These are phyloP conservation scores for Colletotrichum simmondsii DNA, from an alignment of 2,329 filamentous ascomycete species.

Conservation along the genomic window DNA sequence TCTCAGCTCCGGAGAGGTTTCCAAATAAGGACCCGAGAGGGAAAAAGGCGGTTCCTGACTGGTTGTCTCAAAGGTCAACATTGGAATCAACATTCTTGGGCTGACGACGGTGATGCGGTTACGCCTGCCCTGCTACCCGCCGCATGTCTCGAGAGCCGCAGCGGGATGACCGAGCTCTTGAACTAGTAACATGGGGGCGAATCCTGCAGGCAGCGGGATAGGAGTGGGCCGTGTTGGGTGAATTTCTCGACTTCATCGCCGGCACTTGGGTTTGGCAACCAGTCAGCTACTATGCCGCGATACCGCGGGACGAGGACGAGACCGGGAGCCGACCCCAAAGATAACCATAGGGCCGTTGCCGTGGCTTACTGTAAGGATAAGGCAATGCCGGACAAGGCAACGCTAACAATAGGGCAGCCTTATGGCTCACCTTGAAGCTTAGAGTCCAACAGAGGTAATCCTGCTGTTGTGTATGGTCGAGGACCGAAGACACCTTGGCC, in stretches of 20 bases:
- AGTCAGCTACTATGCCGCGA: neutral
- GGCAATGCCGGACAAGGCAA: neutral
- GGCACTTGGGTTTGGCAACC: neutral
- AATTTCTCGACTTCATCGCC: neutral
- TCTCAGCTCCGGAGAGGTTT: neutral
- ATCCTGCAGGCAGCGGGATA: neutral
- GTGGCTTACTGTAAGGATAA: neutral
- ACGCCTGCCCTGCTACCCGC: neutral
- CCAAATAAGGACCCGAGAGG: neutral
- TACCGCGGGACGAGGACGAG: neutral
- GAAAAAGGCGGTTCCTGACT: neutral
- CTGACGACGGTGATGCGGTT: neutral
- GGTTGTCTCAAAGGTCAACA: neutral
- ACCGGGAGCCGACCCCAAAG: neutral
- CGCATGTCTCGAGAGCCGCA: neutral
- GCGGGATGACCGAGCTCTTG: neutral
- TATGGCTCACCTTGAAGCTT: neutral
- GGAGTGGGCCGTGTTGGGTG: too few species aligned
- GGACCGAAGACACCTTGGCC: neutral
- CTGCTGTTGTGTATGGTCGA: neutral
- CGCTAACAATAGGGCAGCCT: slow-evolving; percentile 1
- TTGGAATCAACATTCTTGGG: neutral
- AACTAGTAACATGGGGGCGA: neutral
- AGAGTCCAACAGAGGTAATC: neutral
- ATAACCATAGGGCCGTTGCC: neutral